Evolutionary conservation across 768 basidiomycete genomes (phyloP).

Genomic region (Coprinopsis strossmayeri): DNA sequence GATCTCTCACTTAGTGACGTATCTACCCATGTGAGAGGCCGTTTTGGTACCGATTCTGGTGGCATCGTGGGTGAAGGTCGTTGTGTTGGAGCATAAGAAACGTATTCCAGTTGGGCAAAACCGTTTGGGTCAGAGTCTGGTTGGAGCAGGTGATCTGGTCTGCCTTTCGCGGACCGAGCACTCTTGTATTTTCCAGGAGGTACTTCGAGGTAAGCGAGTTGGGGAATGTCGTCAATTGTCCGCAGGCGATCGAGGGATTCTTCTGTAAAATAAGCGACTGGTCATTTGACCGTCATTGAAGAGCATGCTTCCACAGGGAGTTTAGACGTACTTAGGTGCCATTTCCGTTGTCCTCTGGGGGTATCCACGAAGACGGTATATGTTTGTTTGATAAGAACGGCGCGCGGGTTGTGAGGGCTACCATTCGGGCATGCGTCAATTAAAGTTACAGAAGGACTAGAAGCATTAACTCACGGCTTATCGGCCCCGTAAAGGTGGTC

Average conservation of each 20-base stretch:
- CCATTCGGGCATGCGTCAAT: neutral
- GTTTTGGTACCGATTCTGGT: slow-evolving; percentile 15
- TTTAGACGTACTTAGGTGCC: slow-evolving; percentile 63
- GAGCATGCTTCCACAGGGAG: slow-evolving; percentile 9
- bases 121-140: slow-evolving; percentile 30
- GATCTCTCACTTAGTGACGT: slow-evolving; percentile 13
- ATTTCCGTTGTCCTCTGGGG: slow-evolving; percentile 61
- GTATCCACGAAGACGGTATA: slow-evolving; percentile 76
- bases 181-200: slow-evolving; percentile 67
- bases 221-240: slow-evolving; percentile 60
- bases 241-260: slow-evolving; percentile 55
- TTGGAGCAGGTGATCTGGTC: slow-evolving; percentile 45
- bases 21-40: slow-evolving; percentile 14
- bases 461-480: slow-evolving; percentile 17
- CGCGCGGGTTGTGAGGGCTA: slow-evolving; percentile 14
- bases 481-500: slow-evolving; percentile 36
- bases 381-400: slow-evolving; percentile 66
- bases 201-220: slow-evolving; percentile 41
- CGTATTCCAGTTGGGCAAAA: slow-evolving; percentile 39
- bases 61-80: slow-evolving; percentile 16
- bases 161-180: slow-evolving; percentile 58
- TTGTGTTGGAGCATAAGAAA: slow-evolving; percentile 31
- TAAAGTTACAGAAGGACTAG: neutral
- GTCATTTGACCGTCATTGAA: slow-evolving; percentile 2
- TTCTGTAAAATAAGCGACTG: slow-evolving; percentile 77